Percentiles rank a stretch among this genome's conserved stretches.
phyloP scores from a whole-genome alignment of 1,139 yeast species.

The Candida tropicalis region DNA sequence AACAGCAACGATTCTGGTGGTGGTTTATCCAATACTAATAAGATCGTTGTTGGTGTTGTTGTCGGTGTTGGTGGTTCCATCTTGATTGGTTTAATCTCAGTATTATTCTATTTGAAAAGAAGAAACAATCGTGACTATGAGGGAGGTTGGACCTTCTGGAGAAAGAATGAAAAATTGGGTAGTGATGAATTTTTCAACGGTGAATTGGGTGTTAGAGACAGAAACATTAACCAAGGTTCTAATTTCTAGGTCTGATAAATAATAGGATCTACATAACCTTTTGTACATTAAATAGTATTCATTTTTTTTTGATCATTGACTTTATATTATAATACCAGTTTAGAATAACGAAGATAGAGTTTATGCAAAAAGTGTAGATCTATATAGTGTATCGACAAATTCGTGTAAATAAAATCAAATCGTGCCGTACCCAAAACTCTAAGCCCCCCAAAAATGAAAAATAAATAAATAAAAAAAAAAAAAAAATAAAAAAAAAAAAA shows the following conservation, averaged over 20 bases:
- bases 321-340: no score
- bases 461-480: no score
- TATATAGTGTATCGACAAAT: no score
- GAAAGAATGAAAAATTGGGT: constrained; percentile 48
- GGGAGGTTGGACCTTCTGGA: constrained; percentile 56
- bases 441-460: no score
- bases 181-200: constrained; percentile 64
- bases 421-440: no score
- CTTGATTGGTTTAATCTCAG: constrained; percentile 37
- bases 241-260: constrained; percentile 31
- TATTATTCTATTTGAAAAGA: constrained; percentile 41
- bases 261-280: no score
- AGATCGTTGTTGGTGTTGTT: constrained; percentile 52
- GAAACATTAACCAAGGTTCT: constrained; percentile 50
- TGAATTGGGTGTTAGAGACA: constrained; percentile 54
- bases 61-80: constrained; percentile 54
- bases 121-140: constrained; percentile 31
- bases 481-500: neutral
- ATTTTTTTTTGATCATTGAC: no score
- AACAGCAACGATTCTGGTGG: constrained; percentile 19
- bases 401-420: no score
- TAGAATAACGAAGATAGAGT: no score
- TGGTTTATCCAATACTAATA: constrained; percentile 48
- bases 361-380: no score
- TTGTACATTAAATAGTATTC: no score